Percentiles rank a stretch among this genome's conserved stretches.
These are phyloP conservation scores for Talaromyces sp. DNA, from an alignment of 2,329 filamentous ascomycete genomes.

Conservation along the genomic window DNA sequence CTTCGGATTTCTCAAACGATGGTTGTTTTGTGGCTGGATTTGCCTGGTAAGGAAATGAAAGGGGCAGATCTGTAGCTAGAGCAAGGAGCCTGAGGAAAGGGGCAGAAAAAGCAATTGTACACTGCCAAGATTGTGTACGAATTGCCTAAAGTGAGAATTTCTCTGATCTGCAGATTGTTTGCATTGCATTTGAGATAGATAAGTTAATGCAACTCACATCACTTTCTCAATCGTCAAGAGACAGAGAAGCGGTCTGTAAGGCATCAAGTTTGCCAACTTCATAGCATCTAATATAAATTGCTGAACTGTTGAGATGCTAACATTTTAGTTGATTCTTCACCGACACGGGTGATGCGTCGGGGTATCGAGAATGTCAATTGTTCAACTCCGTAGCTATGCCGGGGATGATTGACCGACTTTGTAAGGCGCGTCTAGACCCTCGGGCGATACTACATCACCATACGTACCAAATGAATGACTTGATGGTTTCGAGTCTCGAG, in stretches of 20 bases:
- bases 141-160: background rate
- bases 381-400: background rate
- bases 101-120: background rate
- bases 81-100: background rate
- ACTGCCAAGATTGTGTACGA: background rate
- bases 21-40: slow-evolving; percentile 5
- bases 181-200: background rate
- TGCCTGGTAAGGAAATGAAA: background rate
- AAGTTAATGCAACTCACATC: background rate
- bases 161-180: background rate
- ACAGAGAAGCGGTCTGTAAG: slow-evolving; percentile 8
- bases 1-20: slow-evolving; percentile 5
- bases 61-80: background rate
- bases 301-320: background rate
- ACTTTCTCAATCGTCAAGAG: too few species aligned
- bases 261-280: background rate
- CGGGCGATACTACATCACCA: background rate
- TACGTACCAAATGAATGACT: background rate
- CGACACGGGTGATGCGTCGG: slow-evolving; percentile 1
- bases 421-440: background rate
- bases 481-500: background rate
- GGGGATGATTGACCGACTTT: slow-evolving; percentile 6
- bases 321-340: slow-evolving; percentile 3
- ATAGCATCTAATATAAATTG: background rate
- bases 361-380: background rate